Base-by-base conservation (phyloP, 2,329 filamentous ascomycete genomes). In the Cercospora janseana region DNA sequence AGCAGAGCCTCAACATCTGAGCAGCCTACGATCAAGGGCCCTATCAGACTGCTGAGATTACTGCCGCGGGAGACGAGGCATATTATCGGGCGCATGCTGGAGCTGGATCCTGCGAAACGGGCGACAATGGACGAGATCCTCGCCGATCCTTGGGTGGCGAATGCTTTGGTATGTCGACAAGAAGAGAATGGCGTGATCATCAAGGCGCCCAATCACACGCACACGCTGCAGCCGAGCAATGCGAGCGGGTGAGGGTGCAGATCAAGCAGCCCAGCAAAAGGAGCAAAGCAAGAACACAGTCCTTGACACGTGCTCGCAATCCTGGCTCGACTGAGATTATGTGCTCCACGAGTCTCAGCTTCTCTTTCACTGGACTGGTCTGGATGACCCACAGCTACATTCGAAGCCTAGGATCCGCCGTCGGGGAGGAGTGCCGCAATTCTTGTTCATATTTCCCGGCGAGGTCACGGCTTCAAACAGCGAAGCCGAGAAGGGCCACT, bases 21-120 rank as follows among this genome's bases (percentile, higher is more conserved):
- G 56, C 70, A 72, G 40, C 69, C 73, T 23, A 81, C 89, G 0
- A 94, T 98, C 60, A 88, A 90, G 63, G 93, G 93, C 0, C 93
- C 93, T 2, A 95, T 92, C 87, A 81, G 93, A 38, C 80, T 98
- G 34, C 75, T 98, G 23, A 82, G 93, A 32, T 75, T 97, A 27
- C 76, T 98, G 7, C 93, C 93, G 1, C 79, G 92, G 52, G 93
- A 97, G 70, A 94, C 86, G 58, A 79, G 93, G 44, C 85, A 92
- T 66, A 90, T 98, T 56, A 86, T 98, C 48, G 85, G 88, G 35
- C 80, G 87, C 50, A 98, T 98, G 93, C 79, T 98, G 27, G 89
- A 93, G 63, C 78, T 96, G 43, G 83, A 95, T 62, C 89, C 91
- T 0, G 86, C 82, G 65, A 85, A 86, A 58, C 82, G 93, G 49